Conservation (phyloP, 345 rosid genomes). For the Camelina sativa region DNA sequence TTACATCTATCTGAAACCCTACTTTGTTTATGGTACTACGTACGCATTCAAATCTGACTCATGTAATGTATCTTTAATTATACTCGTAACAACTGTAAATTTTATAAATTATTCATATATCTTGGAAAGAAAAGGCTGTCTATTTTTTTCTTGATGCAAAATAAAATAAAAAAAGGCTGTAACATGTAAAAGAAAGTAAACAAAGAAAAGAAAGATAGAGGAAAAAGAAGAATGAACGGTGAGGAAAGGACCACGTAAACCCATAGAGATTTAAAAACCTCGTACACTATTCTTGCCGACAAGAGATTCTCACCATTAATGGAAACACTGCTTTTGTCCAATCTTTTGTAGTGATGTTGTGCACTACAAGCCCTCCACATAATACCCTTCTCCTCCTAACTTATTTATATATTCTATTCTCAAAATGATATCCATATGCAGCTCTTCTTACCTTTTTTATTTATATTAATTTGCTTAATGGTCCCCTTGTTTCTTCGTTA, state of each 20-base stretch:
- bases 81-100: not conserved
- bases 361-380: slow-evolving; percentile 29
- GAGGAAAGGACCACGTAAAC: slow-evolving; percentile 65
- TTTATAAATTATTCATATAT: not conserved
- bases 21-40: no score
- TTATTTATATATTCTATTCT: not conserved
- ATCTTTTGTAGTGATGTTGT: slow-evolving; percentile 23
- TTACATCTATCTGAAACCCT: not conserved
- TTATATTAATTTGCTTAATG: not conserved
- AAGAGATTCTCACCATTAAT: slow-evolving; percentile 43
- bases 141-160: not conserved
- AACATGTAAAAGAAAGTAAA: slow-evolving; percentile 12
- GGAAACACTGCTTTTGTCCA: slow-evolving; percentile 33
- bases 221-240: slow-evolving; percentile 48
- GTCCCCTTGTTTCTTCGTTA: slow-evolving; percentile 13
- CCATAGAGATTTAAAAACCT: slow-evolving; percentile 55
- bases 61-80: not conserved
- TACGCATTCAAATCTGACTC: not conserved
- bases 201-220: not conserved
- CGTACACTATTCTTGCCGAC: slow-evolving; percentile 84
- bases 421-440: not conserved
- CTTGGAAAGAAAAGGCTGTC: not conserved
- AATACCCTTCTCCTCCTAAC: not conserved
- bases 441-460: not conserved
- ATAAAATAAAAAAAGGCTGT: slow-evolving; percentile 8